Evolutionary conservation across 257 asterid genomes (phyloP), one percentile per base, ranked within the genome.

Genomic region (Jacaranda copaia): DNA sequence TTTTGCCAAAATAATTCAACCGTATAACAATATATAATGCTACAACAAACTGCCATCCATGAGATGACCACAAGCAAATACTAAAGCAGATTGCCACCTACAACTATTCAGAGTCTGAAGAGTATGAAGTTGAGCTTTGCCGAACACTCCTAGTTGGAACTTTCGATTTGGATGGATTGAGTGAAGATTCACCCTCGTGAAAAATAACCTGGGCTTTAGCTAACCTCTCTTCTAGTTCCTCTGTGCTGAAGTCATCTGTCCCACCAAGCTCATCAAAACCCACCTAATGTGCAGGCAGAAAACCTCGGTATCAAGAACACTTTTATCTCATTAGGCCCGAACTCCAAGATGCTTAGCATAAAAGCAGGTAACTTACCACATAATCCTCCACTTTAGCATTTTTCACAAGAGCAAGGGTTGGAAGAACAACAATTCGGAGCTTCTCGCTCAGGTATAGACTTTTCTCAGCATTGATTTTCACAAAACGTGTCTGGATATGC

Each of bases 211-310:
- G 82, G 38, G 97, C 89, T 84, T 88, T 93, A 49, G 98, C 93
- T 70, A 96, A 70, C 80, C 99, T 90, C 86, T 90, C 98, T 84
- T 96, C 98, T 63, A 96, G 88, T 76, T 90, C 96, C 82, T 93
- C 98, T 0, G 98, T 96, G 85, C 91, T 90, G 88, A 96, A 96
- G 13, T 88, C 96, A 75, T 96, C 99, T 7, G 49, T 92, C 66
- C 96, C 98, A 12, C 99, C 98, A 60, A 96, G 96, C 86, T 96
- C 97, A 80, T 96, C 98, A 65, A 96, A 96, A 12, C 99, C 99
- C 82, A 96, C 98, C 98, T 91, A 68, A 70, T 74, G 48, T 66
- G 75, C 43, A 70, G 70, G 53, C 25, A 57, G 70, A 68, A 14
- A 68, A 45, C 53, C 32, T 40, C 51, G 69, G 62, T 12, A 19